Evolutionary conservation across 768 basidiomycete genomes (phyloP).

Genomic region (Phylloporus sp.): DNA sequence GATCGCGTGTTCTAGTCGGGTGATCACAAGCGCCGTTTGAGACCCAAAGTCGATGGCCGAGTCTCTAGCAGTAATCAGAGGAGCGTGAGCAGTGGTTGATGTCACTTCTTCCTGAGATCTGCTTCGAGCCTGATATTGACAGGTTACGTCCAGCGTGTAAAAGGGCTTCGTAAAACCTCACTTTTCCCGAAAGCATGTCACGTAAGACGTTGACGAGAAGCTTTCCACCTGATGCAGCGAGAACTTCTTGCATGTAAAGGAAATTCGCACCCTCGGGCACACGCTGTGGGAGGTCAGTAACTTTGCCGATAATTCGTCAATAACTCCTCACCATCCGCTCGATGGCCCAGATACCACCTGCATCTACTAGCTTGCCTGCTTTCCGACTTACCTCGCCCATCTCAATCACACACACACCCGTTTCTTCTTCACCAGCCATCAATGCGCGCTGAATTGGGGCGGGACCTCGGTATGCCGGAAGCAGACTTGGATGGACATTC

Average conservation of each 20-base stretch:
- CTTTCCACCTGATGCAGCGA: conserved; percentile 62
- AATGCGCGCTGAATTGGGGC: conserved; percentile 87
- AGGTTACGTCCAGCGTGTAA: not conserved
- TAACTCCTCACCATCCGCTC: conserved; percentile 46
- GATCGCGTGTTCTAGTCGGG: conserved; percentile 24
- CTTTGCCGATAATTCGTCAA: not conserved
- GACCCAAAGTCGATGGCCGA: conserved; percentile 15
- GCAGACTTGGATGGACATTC: conserved; percentile 86
- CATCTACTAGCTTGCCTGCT: conserved; percentile 62
- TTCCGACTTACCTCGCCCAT: conserved; percentile 54
- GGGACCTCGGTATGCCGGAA: conserved; percentile 85
- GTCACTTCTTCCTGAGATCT: conserved; percentile 39
- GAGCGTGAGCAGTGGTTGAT: conserved; percentile 44
- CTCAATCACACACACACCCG: conserved; percentile 77
- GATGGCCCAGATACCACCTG: conserved; percentile 64
- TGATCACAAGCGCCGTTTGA: conserved; percentile 18
- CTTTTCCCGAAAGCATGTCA: conserved; percentile 53
- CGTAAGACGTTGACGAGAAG: conserved; percentile 69
- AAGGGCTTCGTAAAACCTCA: conserved; percentile 31
- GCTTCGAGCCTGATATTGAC: conserved; percentile 40
- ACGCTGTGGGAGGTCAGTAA: not conserved
- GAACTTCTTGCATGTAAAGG: conserved; percentile 45
- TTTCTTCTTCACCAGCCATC: conserved; percentile 57
- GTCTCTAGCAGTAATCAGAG: conserved; percentile 25
- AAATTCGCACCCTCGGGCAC: conserved; percentile 47